Conservation (phyloP, 768 basidiomycete species). For the Leccinum obscurum region DNA sequence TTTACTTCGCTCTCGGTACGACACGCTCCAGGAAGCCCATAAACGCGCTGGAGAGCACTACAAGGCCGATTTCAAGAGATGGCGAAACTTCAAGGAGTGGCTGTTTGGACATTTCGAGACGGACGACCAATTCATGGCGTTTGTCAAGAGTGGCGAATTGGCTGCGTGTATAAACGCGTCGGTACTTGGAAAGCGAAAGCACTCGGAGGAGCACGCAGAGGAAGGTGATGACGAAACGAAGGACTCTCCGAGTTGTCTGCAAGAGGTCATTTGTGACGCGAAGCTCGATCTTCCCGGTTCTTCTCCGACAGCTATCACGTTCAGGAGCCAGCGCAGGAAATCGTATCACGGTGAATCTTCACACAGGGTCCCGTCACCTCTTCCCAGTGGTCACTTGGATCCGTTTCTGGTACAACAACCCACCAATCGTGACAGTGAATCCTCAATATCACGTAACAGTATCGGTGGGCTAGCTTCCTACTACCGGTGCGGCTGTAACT, state of each 20-base stretch:
- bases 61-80: constrained; percentile 53
- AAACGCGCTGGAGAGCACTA: constrained; percentile 48
- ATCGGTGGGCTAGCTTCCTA: constrained; percentile 15
- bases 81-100: constrained; percentile 47
- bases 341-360: constrained; percentile 19
- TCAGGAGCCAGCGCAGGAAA: constrained; percentile 16
- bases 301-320: neutral
- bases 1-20: constrained; percentile 43
- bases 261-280: constrained; percentile 2
- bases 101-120: constrained; percentile 37
- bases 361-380: constrained; percentile 6
- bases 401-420: constrained; percentile 9
- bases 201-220: constrained; percentile 18
- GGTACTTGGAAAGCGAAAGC: constrained; percentile 30
- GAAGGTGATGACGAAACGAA: constrained; percentile 9
- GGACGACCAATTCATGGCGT: constrained; percentile 29
- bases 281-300: constrained; percentile 3
- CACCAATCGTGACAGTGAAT: neutral
- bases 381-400: constrained; percentile 8
- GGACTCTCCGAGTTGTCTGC: neutral
- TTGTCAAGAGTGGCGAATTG: constrained; percentile 32
- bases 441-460: neutral
- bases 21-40: constrained; percentile 44
- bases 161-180: constrained; percentile 24
- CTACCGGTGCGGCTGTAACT: neutral